These are phyloP conservation scores for Calonectria pseudoturangicola DNA, from an alignment of 2,329 filamentous ascomycete species.

Conservation along the genomic window DNA sequence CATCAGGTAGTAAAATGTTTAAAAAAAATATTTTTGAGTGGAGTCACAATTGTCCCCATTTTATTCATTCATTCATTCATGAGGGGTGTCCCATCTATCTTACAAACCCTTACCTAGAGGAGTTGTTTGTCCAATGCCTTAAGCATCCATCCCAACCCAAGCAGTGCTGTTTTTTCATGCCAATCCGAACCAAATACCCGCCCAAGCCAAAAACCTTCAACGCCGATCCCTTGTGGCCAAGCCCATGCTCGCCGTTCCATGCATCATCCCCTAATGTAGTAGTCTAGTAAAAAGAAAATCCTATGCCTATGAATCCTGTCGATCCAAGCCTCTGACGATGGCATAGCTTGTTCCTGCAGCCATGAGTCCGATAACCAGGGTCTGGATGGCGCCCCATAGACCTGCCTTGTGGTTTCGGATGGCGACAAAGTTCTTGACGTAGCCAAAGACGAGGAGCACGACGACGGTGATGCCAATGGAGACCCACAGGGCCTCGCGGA, in stretches of 20 bases:
- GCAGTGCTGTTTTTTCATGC: conserved; percentile 27
- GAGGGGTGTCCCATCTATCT: conserved; percentile 19
- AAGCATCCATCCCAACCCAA: conserved; percentile 8
- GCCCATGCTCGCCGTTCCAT: neutral
- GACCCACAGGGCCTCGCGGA: conserved; percentile 72
- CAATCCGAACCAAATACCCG: conserved; percentile 15
- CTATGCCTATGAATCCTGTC: conserved; percentile 42
- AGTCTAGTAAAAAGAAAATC: conserved; percentile 15
- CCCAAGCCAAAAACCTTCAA: conserved; percentile 21
- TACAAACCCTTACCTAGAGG: conserved; percentile 4
- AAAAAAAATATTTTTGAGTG: conserved; percentile 26
- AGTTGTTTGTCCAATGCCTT: conserved; percentile 5
- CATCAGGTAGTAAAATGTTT: neutral
- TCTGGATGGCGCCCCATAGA: conserved; percentile 77
- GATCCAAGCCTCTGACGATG: conserved; percentile 75
- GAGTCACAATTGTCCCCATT: conserved; percentile 25
- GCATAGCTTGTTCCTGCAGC: conserved; percentile 80
- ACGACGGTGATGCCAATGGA: conserved; percentile 77
- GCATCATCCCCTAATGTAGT: neutral
- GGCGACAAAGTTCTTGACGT: conserved; percentile 76
- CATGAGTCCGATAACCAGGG: conserved; percentile 77
- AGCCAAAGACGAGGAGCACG: conserved; percentile 79
- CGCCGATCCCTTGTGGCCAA: conserved; percentile 28
- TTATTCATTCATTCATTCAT: conserved; percentile 41
- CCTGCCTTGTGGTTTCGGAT: conserved; percentile 71